Evolutionary conservation across 1,139 yeast species (phyloP).

Genomic region (Yamadazyma triangularis): DNA sequence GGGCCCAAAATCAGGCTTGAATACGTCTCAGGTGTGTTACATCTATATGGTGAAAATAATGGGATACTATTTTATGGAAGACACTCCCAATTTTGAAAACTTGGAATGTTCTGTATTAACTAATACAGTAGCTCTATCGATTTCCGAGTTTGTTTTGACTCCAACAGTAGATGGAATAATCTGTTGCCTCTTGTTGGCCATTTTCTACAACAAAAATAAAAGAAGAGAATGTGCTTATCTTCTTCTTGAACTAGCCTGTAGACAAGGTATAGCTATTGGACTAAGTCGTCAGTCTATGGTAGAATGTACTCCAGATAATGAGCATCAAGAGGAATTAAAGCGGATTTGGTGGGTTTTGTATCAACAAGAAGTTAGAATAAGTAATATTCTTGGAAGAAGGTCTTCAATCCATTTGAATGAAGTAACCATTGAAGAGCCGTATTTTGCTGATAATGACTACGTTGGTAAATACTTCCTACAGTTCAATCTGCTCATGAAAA

Average conservation of each 20-base stretch:
- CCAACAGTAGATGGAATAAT: slow-evolving; percentile 41
- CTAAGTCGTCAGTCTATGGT: slow-evolving; percentile 32
- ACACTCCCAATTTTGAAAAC: slow-evolving; percentile 15
- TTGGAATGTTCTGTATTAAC: slow-evolving; percentile 9
- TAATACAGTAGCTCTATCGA: slow-evolving; percentile 27
- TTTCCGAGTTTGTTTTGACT: slow-evolving; percentile 37
- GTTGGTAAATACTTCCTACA: slow-evolving; percentile 1
- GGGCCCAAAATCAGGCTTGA: slow-evolving; percentile 6
- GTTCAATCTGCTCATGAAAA: slow-evolving; percentile 2
- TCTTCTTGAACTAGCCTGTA: slow-evolving; percentile 33
- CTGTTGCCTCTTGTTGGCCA: slow-evolving; percentile 31
- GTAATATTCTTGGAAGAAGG: slow-evolving; percentile 12
- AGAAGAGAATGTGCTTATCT: slow-evolving; percentile 44
- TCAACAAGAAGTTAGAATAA: slow-evolving; percentile 9
- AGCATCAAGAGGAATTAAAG: slow-evolving; percentile 8
- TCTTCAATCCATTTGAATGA: slow-evolving; percentile 9
- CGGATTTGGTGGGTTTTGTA: slow-evolving; percentile 14
- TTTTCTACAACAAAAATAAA: slow-evolving; percentile 37
- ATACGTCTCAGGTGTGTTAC: slow-evolving; percentile 29
- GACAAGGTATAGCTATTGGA: slow-evolving; percentile 44
- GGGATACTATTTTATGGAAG: slow-evolving; percentile 14
- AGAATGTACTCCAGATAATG: slow-evolving; percentile 5
- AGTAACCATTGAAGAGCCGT: slow-evolving; percentile 3
- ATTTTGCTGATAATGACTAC: background rate
- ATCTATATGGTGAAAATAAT: slow-evolving; percentile 41